Conservation (phyloP, 331 rosid genomes). For the Acacia pycnantha region DNA sequence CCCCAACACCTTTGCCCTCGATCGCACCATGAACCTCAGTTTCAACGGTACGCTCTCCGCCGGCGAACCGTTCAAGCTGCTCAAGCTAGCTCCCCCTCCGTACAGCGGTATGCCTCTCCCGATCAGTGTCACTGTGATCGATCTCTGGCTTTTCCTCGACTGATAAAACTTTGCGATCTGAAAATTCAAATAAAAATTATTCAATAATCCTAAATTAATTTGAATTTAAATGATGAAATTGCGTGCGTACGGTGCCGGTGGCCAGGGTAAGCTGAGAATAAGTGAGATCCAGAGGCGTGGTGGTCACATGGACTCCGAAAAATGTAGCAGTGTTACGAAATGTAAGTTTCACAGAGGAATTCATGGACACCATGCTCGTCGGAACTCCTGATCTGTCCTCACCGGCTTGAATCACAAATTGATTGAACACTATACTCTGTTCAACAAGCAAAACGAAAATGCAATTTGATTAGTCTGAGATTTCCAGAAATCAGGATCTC, state of each 20-base stretch:
- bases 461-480: not conserved
- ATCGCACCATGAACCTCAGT: slow-evolving; percentile 54
- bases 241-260: slow-evolving; percentile 58
- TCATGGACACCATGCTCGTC: slow-evolving; percentile 72
- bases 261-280: slow-evolving; percentile 72
- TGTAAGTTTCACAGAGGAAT: slow-evolving; percentile 69
- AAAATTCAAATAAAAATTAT: not conserved
- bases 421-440: slow-evolving; percentile 75
- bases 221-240: not conserved
- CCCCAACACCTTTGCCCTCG: slow-evolving; percentile 78
- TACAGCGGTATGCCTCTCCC: slow-evolving; percentile 73
- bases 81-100: slow-evolving; percentile 77
- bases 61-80: slow-evolving; percentile 64
- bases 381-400: slow-evolving; percentile 85
- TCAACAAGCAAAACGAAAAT: not conserved
- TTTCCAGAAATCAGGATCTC: not conserved
- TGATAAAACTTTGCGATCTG: slow-evolving; percentile 66
- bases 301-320: slow-evolving; percentile 77
- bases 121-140: slow-evolving; percentile 37
- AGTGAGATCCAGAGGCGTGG: slow-evolving; percentile 69
- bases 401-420: slow-evolving; percentile 88
- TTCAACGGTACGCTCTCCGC: slow-evolving; percentile 49
- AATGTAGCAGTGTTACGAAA: slow-evolving; percentile 82
- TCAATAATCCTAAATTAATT: not conserved
- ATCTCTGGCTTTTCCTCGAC: slow-evolving; percentile 72